phyloP scores from a whole-genome alignment of 257 asterid species.

The Datura wrightii region DNA sequence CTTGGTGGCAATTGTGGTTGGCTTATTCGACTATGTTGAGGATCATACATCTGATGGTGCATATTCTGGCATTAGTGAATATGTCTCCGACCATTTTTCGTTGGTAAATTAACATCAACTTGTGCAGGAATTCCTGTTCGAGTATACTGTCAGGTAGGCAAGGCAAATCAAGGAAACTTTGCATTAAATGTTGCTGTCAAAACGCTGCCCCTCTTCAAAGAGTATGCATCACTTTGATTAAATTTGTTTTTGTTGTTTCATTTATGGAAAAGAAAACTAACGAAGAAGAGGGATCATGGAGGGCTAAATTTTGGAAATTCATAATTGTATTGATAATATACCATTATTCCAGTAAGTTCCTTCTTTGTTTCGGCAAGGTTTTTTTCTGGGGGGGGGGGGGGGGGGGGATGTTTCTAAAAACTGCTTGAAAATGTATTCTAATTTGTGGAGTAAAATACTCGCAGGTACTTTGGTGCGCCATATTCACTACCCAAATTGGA shows the following conservation, averaged over 20 bases:
- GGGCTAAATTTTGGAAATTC: not conserved
- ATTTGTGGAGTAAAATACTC: constrained; percentile 15
- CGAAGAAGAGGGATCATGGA: constrained; percentile 15
- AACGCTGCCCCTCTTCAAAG: constrained; percentile 84
- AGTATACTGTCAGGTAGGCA: constrained; percentile 90
- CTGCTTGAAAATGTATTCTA: constrained; percentile 25
- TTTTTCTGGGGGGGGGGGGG: not conserved
- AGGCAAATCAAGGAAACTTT: constrained; percentile 82
- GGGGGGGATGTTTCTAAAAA: not conserved
- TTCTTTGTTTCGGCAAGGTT: not conserved
- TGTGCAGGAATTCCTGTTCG: constrained; percentile 75
- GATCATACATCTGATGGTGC: constrained; percentile 92
- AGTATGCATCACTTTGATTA: constrained; percentile 46
- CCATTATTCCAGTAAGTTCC: not conserved
- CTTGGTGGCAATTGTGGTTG: constrained; percentile 95
- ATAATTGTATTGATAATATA: not conserved
- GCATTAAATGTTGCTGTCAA: constrained; percentile 91
- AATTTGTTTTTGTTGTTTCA: not conserved
- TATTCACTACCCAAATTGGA: constrained; percentile 93
- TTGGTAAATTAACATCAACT: constrained; percentile 31
- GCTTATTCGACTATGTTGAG: constrained; percentile 90
- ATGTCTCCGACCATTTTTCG: constrained; percentile 17
- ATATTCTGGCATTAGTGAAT: constrained; percentile 19
- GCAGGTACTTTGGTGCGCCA: constrained; percentile 87
- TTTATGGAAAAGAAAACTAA: not conserved